phyloP scores from a whole-genome alignment of 495 filamentous ascomycete genomes.

The Lichenothelia convexa region DNA sequence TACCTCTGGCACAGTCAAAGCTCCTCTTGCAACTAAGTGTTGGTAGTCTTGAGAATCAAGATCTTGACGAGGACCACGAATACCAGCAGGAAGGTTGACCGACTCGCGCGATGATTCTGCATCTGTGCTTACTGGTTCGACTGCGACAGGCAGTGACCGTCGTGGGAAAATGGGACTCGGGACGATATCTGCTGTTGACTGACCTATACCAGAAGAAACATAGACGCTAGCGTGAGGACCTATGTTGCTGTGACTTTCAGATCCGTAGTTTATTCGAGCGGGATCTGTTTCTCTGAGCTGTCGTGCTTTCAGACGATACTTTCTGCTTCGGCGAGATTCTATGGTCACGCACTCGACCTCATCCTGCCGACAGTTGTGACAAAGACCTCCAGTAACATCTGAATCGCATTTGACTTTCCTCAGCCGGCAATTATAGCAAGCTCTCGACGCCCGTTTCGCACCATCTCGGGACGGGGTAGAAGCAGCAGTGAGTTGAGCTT shows the following conservation, averaged over 20 bases:
- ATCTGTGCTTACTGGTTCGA: too few relatives aligned
- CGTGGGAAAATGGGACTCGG: constrained; percentile 49
- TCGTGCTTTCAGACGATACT: background rate
- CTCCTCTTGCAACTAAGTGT: too few relatives aligned
- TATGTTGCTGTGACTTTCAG: too few relatives aligned
- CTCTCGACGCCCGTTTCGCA: constrained; percentile 69
- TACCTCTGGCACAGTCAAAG: constrained; percentile 46
- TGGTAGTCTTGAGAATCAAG: constrained; percentile 49
- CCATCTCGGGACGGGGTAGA: too few relatives aligned
- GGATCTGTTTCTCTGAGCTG: too few relatives aligned
- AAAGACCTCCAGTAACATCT: constrained; percentile 68
- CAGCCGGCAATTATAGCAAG: constrained; percentile 69
- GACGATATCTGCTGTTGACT: background rate
- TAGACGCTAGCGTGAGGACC: too few relatives aligned
- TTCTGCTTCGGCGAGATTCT: constrained; percentile 81
- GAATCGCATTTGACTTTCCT: constrained; percentile 93
- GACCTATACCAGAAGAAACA: too few relatives aligned
- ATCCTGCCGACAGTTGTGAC: constrained; percentile 77
- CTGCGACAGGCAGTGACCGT: constrained; percentile 41
- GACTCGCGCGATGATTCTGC: too few relatives aligned
- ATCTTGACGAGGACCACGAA: too few relatives aligned
- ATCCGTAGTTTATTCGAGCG: too few relatives aligned
- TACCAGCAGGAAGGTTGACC: too few relatives aligned
- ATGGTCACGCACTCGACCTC: constrained; percentile 75
- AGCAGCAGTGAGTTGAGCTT: too few relatives aligned